Base-by-base conservation (phyloP, 345 rosid genomes). In the Conringia planisiliqua region DNA sequence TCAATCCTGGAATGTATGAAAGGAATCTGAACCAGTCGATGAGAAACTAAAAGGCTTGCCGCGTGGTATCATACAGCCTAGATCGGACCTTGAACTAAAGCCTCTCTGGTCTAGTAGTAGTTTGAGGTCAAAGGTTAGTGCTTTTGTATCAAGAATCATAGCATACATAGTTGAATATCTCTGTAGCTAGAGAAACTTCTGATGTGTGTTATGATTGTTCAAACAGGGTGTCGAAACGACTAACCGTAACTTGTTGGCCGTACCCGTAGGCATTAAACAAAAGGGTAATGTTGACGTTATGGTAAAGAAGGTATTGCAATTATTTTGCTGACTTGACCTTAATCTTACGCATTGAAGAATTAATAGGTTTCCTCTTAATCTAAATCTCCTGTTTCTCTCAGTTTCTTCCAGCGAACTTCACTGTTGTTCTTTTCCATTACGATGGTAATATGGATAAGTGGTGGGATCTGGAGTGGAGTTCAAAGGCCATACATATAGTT, bases 331-430 rank as follows among this genome's bases (percentile, higher is more conserved):
- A 26, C 78, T 57, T 44, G 18, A 47, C 67, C 43, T 13, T 47
- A 29, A 29, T 76, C 52, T 42, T 38, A 47, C 3, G 79, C 55
- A 67, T 29, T 36, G 24, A 59, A 68, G 32, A 26, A 38, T 22
- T 35, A 35, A 46, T 5, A 57, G 35, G 11, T 30, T 38, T 65
- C 27, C 1, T 57, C 13, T 56, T 76, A 66, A 55, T 70, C 79
- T 85, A 80, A 87, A 75, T 55, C 77, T 85, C 74, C 44, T 78
- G 78, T 78, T 78, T 74, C 84, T 74, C 84, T 90, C 96, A 96
- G 99, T 96, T 96, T 88, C 90, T 89, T 83, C 86, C 91, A 63
- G 90, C 79, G 57, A 92, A 96, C 80, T 92, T 96, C 76, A 86
- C 97, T 5, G 66, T 96, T 73, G 88, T 90, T 79, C 82, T 96